phyloP scores from a whole-genome alignment of 1,139 yeast species.

The Yamadazyma jaroonii region DNA sequence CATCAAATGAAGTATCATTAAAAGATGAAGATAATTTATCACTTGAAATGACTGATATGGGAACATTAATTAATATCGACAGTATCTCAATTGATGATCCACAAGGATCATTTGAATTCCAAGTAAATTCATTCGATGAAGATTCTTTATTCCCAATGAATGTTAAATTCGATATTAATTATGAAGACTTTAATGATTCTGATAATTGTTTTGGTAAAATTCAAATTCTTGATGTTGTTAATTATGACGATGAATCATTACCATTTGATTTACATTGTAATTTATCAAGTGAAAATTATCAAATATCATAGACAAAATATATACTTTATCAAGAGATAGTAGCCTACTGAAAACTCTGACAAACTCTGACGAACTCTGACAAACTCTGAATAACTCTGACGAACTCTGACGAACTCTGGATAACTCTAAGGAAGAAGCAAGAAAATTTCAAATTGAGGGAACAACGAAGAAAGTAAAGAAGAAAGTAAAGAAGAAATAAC shows the following conservation, averaged over 20 bases:
- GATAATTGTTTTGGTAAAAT: conserved; percentile 43
- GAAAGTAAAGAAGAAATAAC: too few species aligned
- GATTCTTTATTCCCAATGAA: conserved; percentile 89
- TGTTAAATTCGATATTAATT: conserved; percentile 45
- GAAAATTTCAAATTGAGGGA: background rate
- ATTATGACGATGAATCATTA: conserved; percentile 46
- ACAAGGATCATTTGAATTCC: conserved; percentile 77
- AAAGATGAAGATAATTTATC: conserved; percentile 48
- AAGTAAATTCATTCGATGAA: conserved; percentile 61
- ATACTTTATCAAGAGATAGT: too few species aligned
- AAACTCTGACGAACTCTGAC: too few species aligned
- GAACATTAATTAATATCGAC: conserved; percentile 55
- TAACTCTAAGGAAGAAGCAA: conserved; percentile 4
- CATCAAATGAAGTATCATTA: conserved; percentile 57
- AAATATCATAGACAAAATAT: conserved; percentile 27
- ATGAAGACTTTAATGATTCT: conserved; percentile 34
- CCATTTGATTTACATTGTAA: conserved; percentile 71
- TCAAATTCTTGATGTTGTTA: conserved; percentile 40
- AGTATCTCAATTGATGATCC: conserved; percentile 49
- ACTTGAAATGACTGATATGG: conserved; percentile 54
- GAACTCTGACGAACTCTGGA: too few species aligned
- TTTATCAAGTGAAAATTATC: conserved; percentile 63
- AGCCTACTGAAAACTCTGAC: too few species aligned
- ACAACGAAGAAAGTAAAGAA: too few species aligned
- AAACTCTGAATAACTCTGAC: too few species aligned